These are phyloP conservation scores for Fusarium tupiense DNA, from an alignment of 2,329 filamentous ascomycete species.

Conservation along the genomic window DNA sequence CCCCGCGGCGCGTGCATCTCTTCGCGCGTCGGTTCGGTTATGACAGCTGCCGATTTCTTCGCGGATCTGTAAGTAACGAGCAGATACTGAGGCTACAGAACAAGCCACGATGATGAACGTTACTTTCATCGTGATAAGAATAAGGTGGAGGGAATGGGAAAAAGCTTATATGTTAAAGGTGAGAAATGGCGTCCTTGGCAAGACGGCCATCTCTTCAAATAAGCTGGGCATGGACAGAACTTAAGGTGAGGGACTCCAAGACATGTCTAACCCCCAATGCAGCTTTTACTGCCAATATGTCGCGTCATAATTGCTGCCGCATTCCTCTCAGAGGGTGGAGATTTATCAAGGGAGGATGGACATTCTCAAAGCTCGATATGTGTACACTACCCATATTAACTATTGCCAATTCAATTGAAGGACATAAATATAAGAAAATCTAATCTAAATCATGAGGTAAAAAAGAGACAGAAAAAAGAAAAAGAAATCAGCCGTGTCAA, in stretches of 20 bases:
- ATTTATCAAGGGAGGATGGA: neutral
- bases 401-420: fast-evolving
- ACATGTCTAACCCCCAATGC: fast-evolving
- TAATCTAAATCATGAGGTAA: no score
- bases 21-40: neutral
- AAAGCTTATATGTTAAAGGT: neutral
- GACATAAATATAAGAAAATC: no score
- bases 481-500: neutral
- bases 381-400: fast-evolving
- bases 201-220: neutral
- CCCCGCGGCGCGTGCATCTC: neutral
- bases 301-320: neutral
- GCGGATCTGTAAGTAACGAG: neutral
- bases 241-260: neutral
- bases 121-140: neutral
- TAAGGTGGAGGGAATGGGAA: fast-evolving
- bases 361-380: neutral
- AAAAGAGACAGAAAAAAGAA: no score
- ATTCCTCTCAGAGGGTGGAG: neutral
- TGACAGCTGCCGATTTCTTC: neutral
- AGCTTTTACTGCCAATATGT: neutral
- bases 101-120: fast-evolving
- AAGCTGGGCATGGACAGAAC: neutral
- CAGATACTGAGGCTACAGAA: neutral
- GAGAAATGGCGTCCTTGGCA: neutral